Evolutionary conservation across 2,329 filamentous ascomycete genomes (phyloP).

Genomic region (Dryadomyces quercus-mongolicae): DNA sequence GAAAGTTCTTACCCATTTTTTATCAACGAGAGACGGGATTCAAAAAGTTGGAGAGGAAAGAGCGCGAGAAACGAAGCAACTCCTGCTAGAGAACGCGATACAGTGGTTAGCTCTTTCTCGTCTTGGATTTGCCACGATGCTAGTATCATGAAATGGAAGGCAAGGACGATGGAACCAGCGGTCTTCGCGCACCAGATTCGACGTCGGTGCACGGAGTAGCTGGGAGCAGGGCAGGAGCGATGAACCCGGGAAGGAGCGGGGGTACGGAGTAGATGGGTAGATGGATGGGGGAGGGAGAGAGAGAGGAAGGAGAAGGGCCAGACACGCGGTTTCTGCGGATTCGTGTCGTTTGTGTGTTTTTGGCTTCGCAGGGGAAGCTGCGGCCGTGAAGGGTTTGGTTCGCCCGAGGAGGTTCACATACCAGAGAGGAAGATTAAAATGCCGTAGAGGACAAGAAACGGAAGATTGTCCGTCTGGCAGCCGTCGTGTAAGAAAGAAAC

Average conservation of each 20-base stretch:
- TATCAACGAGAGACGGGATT: constrained; percentile 13
- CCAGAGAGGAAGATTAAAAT: neutral
- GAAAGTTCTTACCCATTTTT: constrained; percentile 33
- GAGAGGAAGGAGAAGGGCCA: neutral
- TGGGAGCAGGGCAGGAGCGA: neutral
- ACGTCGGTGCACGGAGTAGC: too few relatives aligned
- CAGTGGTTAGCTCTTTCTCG: constrained; percentile 15
- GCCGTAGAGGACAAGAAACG: neutral
- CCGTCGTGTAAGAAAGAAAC: constrained; percentile 6
- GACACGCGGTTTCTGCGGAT: neutral
- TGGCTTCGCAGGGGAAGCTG: neutral
- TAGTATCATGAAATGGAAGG: neutral
- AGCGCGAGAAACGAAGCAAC: constrained; percentile 16
- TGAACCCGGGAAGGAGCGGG: neutral
- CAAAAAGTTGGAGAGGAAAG: constrained; percentile 9
- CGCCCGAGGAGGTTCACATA: neutral
- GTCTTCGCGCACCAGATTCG: too few relatives aligned
- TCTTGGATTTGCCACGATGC: neutral
- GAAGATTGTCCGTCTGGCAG: neutral
- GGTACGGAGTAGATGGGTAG: too few relatives aligned
- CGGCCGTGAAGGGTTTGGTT: neutral
- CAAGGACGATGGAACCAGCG: neutral
- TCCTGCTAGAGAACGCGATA: constrained; percentile 12
- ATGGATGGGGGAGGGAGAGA: neutral
- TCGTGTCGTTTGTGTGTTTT: neutral